These are phyloP conservation scores for Silybum marianum DNA, from an alignment of 129 eudicot species.

Conservation along the genomic window DNA sequence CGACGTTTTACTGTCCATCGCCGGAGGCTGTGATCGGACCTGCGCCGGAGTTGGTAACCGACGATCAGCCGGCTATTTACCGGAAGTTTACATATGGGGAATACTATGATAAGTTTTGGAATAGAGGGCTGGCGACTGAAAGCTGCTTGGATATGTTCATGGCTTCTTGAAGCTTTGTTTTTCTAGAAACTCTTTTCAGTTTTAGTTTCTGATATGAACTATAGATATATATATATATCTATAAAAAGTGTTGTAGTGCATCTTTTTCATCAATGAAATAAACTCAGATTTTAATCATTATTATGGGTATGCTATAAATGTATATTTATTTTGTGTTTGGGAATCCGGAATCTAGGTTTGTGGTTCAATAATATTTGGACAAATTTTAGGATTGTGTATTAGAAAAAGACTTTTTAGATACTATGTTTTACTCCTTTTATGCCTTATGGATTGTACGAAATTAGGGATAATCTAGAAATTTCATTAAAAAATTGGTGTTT, in stretches of 20 bases:
- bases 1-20: conserved; percentile 49
- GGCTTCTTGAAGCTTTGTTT: conserved; percentile 8
- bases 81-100: conserved; percentile 32
- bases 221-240: neutral
- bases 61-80: conserved; percentile 34
- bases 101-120: conserved; percentile 45
- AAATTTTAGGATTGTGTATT: no score
- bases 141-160: conserved; percentile 39
- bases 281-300: no score
- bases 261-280: no score
- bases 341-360: no score
- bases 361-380: no score
- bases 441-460: no score
- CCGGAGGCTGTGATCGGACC: conserved; percentile 42
- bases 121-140: conserved; percentile 37
- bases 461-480: no score
- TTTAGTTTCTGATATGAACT: neutral
- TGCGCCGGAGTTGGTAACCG: conserved; percentile 29
- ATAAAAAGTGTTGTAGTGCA: neutral
- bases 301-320: no score
- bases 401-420: no score
- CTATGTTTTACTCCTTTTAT: no score
- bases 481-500: no score
- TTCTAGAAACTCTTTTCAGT: neutral
- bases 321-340: no score